These are phyloP conservation scores for Calvatia gigantea DNA, from an alignment of 768 basidiomycete genomes.

Conservation along the genomic window DNA sequence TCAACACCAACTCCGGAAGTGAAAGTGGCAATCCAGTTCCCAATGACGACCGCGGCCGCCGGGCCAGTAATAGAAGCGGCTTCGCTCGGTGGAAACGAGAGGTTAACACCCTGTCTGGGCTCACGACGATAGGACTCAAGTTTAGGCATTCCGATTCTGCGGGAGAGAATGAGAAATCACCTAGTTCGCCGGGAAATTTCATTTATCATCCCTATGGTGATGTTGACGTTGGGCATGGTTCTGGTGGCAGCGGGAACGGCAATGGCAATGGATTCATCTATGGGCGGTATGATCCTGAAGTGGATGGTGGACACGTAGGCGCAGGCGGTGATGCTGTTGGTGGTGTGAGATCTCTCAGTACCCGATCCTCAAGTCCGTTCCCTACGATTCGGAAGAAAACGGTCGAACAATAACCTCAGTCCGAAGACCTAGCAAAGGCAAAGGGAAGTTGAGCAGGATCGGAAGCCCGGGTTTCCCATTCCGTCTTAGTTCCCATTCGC, in stretches of 20 bases:
- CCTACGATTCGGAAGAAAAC: neutral
- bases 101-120: constrained; percentile 29
- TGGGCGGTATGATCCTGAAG: neutral
- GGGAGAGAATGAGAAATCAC: neutral
- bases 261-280: constrained; percentile 17
- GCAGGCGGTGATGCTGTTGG: neutral
- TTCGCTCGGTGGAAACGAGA: constrained; percentile 44
- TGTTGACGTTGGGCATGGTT: constrained; percentile 12
- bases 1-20: neutral
- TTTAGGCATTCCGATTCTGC: constrained; percentile 36
- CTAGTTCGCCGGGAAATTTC: constrained; percentile 19
- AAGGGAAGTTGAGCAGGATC: neutral
- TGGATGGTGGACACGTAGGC: constrained; percentile 3
- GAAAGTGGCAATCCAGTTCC: neutral
- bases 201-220: constrained; percentile 12
- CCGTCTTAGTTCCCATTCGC: neutral
- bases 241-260: constrained; percentile 3
- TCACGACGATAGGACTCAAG: constrained; percentile 32
- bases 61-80: constrained; percentile 31
- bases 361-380: constrained; percentile 3
- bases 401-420: neutral
- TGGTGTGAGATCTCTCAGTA: neutral
- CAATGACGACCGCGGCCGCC: constrained; percentile 11
- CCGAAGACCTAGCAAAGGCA: neutral
- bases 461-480: neutral